Evolutionary conservation across 352 stramenopile genomes (phyloP).

Genomic region (Phytophthora macrochlamydospora): DNA sequence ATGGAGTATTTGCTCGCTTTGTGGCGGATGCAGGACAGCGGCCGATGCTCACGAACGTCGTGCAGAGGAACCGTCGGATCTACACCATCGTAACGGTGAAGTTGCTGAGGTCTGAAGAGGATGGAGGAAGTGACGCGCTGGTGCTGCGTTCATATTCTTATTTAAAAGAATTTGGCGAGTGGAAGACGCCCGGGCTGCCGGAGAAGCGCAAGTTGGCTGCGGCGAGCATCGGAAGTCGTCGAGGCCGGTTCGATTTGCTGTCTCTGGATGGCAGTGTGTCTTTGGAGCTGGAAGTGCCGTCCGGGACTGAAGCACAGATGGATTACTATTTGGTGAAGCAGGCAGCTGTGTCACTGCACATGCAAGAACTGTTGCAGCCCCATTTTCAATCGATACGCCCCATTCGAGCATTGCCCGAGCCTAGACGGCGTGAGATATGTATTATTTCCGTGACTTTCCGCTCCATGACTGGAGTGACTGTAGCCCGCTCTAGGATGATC

Average conservation of each 20-base stretch:
- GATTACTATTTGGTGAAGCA: constrained; percentile 74
- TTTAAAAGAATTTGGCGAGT: constrained; percentile 67
- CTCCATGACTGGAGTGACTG: constrained; percentile 17
- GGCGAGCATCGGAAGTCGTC: constrained; percentile 21
- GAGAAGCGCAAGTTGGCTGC: constrained; percentile 44
- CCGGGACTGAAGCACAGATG: constrained; percentile 50
- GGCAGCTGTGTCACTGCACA: constrained; percentile 39
- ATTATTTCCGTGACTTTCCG: constrained; percentile 42
- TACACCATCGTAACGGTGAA: constrained; percentile 63
- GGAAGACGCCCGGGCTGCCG: constrained; percentile 34
- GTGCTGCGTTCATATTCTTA: constrained; percentile 53
- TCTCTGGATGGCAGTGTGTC: constrained; percentile 54
- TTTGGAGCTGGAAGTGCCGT: constrained; percentile 59
- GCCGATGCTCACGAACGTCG: constrained; percentile 70
- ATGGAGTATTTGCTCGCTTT: constrained; percentile 39
- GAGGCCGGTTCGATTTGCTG: constrained; percentile 53
- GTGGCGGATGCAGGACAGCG: constrained; percentile 23
- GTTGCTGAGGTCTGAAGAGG: constrained; percentile 17
- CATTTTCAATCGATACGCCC: constrained; percentile 44
- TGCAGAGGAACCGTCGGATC: constrained; percentile 52
- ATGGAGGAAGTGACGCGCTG: not conserved
- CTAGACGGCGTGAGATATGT: constrained; percentile 16
- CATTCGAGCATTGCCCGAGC: constrained; percentile 19
- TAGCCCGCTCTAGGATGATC: constrained; percentile 6
- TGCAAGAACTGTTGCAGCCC: constrained; percentile 55